Conservation (phyloP, 2,329 filamentous ascomycete species). For the Chaetoscypha palmicola region DNA sequence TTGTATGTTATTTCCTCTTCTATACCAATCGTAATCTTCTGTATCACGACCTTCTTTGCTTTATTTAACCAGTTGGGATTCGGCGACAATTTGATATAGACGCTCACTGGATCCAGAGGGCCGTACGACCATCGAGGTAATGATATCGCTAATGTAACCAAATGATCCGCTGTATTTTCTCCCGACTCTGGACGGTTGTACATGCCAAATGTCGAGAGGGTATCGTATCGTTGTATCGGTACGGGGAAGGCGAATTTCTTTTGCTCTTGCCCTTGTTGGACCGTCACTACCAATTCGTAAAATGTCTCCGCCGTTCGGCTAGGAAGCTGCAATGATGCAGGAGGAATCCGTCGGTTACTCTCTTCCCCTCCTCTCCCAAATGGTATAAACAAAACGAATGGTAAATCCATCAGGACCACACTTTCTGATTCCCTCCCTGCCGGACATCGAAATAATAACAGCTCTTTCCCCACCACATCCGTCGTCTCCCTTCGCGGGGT, state of each 20-base stretch:
- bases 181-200: conserved; percentile 93
- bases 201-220: conserved; percentile 97
- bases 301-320: conserved; percentile 94
- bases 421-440: conserved; percentile 79
- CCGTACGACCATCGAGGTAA: conserved; percentile 95
- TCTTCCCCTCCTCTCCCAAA: conserved; percentile 89
- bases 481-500: conserved; percentile 84
- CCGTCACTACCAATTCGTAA: conserved; percentile 92
- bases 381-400: conserved; percentile 95
- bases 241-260: conserved; percentile 89
- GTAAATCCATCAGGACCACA: conserved; percentile 91
- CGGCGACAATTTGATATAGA: conserved; percentile 89
- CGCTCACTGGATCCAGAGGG: conserved; percentile 86
- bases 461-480: conserved; percentile 92
- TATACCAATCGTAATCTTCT: conserved; percentile 87
- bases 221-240: conserved; percentile 89
- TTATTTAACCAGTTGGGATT: conserved; percentile 89
- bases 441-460: conserved; percentile 81
- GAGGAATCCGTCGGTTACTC: conserved; percentile 80
- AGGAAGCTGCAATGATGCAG: conserved; percentile 82
- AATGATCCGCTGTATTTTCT: conserved; percentile 77
- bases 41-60: conserved; percentile 84
- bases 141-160: conserved; percentile 86
- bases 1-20: conserved; percentile 99
- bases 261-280: conserved; percentile 86